phyloP scores from a whole-genome alignment of 169 alveolate genomes.

The Plasmodium cynomolgi region DNA sequence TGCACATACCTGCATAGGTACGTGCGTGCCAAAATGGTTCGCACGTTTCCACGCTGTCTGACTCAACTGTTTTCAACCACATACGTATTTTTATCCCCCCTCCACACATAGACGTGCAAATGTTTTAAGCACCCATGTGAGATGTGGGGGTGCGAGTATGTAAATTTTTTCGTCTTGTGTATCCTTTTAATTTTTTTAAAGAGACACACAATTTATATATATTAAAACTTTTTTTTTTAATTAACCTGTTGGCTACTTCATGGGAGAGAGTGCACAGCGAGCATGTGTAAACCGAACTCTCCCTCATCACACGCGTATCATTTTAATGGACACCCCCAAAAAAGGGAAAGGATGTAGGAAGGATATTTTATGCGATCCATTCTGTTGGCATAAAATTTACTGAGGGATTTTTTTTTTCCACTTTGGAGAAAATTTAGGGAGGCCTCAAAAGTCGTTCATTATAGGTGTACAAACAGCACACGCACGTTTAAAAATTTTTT shows the following conservation, averaged over 20 bases:
- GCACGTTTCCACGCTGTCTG: not conserved
- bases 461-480: not conserved
- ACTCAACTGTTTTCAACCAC: not conserved
- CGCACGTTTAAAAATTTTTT: not conserved
- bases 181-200: not conserved
- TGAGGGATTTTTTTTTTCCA: not conserved
- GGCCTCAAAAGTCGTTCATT: not conserved
- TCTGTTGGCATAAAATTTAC: not conserved
- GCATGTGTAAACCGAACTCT: not conserved
- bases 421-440: not conserved
- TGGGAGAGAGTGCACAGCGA: not conserved
- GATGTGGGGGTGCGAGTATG: not conserved
- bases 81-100: not conserved
- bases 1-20: not conserved
- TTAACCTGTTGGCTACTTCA: not conserved
- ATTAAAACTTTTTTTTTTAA: not conserved
- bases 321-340: not conserved
- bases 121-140: slow-evolving; percentile 3
- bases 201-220: not conserved
- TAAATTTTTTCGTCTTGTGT: not conserved
- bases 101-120: not conserved
- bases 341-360: not conserved
- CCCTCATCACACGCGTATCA: not conserved
- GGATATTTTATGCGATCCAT: not conserved
- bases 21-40: not conserved